Conservation (phyloP, 2,329 filamentous ascomycete species). For the Coniochaeta hoffmannii region DNA sequence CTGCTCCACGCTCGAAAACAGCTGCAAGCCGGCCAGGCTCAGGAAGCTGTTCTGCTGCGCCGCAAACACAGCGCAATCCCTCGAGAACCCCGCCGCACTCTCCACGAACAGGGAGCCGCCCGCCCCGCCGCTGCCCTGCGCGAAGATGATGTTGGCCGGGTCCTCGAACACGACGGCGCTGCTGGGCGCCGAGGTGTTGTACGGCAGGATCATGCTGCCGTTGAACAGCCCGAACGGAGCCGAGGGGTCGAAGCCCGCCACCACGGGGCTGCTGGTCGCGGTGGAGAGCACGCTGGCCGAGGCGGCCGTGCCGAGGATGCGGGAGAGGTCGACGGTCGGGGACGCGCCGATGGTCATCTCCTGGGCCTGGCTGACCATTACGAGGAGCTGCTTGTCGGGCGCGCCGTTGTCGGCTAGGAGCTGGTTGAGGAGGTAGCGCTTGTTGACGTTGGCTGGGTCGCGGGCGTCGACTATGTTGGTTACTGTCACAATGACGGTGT, state of each 20-base stretch:
- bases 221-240: constrained; percentile 26
- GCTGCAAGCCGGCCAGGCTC: constrained; percentile 16
- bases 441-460: constrained; percentile 19
- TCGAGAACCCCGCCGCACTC: constrained; percentile 22
- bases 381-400: constrained; percentile 23
- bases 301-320: constrained; percentile 7
- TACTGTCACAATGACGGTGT: constrained; percentile 29
- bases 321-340: constrained; percentile 13
- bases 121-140: constrained; percentile 17
- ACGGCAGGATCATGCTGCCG: constrained; percentile 26
- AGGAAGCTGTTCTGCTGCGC: constrained; percentile 19
- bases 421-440: constrained; percentile 31
- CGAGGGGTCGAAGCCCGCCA: constrained; percentile 19
- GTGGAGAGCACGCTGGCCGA: constrained; percentile 7
- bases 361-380: constrained; percentile 29
- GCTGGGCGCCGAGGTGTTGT: constrained; percentile 20
- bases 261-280: constrained; percentile 9
- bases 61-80: constrained; percentile 23
- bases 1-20: constrained; percentile 22
- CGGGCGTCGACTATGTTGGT: constrained; percentile 28
- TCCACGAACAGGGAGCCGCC: constrained; percentile 23
- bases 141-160: constrained; percentile 30
- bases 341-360: constrained; percentile 26
- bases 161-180: constrained; percentile 25
- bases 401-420: constrained; percentile 28